Conservation (phyloP, 2,329 filamentous ascomycete species). For the Pseudogymnoascus sp. region DNA sequence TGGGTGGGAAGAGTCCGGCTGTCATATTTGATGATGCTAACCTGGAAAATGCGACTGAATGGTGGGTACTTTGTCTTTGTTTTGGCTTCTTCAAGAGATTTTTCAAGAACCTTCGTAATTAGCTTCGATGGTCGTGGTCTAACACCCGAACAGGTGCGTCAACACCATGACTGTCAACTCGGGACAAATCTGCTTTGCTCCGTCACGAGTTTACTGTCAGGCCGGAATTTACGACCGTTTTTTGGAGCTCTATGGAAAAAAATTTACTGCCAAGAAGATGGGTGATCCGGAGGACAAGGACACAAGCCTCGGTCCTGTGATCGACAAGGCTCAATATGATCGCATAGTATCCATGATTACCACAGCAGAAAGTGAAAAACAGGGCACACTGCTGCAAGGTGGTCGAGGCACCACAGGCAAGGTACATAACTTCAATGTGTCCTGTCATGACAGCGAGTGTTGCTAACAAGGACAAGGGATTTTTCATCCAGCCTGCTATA, state of each 20-base stretch:
- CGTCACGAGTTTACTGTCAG: constrained; percentile 51
- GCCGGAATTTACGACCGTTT: constrained; percentile 42
- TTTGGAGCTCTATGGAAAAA: constrained; percentile 45
- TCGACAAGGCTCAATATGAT: constrained; percentile 40
- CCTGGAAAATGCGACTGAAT: constrained; percentile 41
- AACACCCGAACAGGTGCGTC: constrained; percentile 24
- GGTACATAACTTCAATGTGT: constrained; percentile 1
- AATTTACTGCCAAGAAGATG: constrained; percentile 49
- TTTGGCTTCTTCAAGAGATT: neutral
- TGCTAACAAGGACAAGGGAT: constrained; percentile 38
- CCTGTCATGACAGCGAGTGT: neutral
- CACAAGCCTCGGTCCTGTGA: constrained; percentile 41
- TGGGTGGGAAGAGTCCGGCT: constrained; percentile 39
- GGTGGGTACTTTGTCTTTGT: neutral
- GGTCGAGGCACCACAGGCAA: neutral
- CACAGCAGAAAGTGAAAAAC: constrained; percentile 3
- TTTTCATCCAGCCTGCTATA: constrained; percentile 50
- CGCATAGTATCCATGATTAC: constrained; percentile 5
- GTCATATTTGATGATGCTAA: constrained; percentile 39
- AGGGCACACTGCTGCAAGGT: constrained; percentile 11
- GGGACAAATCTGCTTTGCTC: constrained; percentile 55
- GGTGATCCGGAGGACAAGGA: constrained; percentile 37
- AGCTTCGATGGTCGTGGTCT: neutral
- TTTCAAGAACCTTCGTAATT: neutral
- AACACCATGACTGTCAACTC: constrained; percentile 55